Percentiles rank a stretch among this genome's conserved stretches.
Evolutionary conservation across 768 basidiomycete genomes (phyloP).

Genomic region (Lentinula edodes): DNA sequence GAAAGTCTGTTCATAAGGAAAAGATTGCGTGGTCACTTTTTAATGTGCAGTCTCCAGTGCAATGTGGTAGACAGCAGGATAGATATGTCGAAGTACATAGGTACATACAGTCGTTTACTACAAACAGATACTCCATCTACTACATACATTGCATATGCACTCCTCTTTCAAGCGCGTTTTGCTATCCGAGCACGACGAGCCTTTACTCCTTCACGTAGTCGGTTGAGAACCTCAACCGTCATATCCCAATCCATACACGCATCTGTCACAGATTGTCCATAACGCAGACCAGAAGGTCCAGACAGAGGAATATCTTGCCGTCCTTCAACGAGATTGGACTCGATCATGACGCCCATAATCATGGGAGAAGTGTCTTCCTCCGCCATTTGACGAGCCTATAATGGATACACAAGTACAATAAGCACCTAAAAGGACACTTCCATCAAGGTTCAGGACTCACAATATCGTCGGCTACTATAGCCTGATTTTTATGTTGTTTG

Average conservation of each 20-base stretch:
- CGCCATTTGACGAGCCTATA: slow-evolving; percentile 68
- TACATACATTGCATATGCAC: background rate
- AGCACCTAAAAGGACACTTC: background rate
- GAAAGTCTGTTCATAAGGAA: too few species aligned
- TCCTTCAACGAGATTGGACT: slow-evolving; percentile 85
- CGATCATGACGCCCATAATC: slow-evolving; percentile 95
- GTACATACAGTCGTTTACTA: background rate
- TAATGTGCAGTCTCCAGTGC: too few species aligned
- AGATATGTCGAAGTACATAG: background rate
- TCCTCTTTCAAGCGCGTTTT: background rate
- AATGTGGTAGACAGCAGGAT: too few species aligned
- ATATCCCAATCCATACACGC: slow-evolving; percentile 89
- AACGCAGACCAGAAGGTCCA: slow-evolving; percentile 68
- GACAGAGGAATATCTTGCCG: slow-evolving; percentile 76
- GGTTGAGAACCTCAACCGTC: slow-evolving; percentile 76
- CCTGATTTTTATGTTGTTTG: slow-evolving; percentile 87
- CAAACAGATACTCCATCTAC: background rate
- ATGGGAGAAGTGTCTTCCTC: slow-evolving; percentile 60
- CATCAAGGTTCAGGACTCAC: slow-evolving; percentile 37
- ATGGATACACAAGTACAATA: slow-evolving; percentile 12
- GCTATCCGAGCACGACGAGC: slow-evolving; percentile 17
- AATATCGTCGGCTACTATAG: slow-evolving; percentile 86
- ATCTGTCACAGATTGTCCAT: slow-evolving; percentile 86
- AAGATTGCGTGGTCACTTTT: too few species aligned
- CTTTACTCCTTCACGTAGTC: slow-evolving; percentile 82